Evolutionary conservation across 768 basidiomycete species (phyloP).

Genomic region (Psilocybe cyanescens): DNA sequence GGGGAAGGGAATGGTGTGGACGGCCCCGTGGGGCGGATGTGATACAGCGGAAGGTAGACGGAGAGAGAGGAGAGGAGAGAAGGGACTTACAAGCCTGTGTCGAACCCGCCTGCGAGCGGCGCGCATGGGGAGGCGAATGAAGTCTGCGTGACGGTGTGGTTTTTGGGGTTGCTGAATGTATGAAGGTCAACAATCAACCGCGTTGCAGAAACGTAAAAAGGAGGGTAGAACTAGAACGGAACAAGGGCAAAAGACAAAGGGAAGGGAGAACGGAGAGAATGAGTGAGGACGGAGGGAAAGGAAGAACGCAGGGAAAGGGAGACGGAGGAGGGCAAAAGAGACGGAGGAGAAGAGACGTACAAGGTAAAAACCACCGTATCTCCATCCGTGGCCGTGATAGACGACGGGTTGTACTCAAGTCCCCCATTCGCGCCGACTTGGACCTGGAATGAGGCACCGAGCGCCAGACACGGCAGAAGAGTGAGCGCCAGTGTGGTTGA

Average conservation of each 20-base stretch:
- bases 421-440: neutral
- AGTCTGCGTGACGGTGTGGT: conserved; percentile 1
- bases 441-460: neutral
- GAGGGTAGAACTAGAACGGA: too few relatives aligned
- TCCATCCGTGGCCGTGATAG: neutral
- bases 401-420: neutral
- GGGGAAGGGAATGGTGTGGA: neutral
- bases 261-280: too few relatives aligned
- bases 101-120: neutral
- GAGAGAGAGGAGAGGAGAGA: too few relatives aligned
- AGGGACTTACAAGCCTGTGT: neutral
- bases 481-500: neutral
- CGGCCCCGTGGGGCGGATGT: too few relatives aligned
- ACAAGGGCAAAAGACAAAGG: too few relatives aligned
- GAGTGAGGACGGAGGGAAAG: too few relatives aligned
- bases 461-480: neutral
- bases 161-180: neutral
- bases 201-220: too few relatives aligned
- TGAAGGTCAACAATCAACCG: too few relatives aligned
- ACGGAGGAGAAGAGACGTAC: neutral
- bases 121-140: neutral
- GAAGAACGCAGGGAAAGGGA: too few relatives aligned
- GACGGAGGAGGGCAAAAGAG: too few relatives aligned
- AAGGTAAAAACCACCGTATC: neutral
- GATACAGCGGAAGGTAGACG: neutral